Base-by-base conservation (phyloP, 2,329 filamentous ascomycete genomes). In the Botrytis sinoallii region DNA sequence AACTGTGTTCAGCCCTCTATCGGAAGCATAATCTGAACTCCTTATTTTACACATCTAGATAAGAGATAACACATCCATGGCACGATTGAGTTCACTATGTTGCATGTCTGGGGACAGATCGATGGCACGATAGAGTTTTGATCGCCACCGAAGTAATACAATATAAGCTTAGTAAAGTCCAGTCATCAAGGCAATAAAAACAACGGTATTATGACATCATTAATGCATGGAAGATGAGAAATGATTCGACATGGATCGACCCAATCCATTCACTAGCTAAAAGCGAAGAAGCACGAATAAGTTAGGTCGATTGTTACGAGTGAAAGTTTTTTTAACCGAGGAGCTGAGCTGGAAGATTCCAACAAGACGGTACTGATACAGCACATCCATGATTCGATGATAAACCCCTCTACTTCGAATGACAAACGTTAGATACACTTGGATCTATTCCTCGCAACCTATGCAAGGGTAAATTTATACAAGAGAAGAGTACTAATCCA, bases 241-340 rank as follows among this genome's bases (percentile, higher is more conserved):
- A 7, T 29, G n/a, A 57, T 57, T 57, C 14, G 14, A 29, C 16
- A 35, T 35, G 57, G 4, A 22, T 35, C 32, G 4, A 35, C 2
- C 9, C 8, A 60, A 22, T 12, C 57, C 4, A 22, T 35, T 32
- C 18, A 60, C 57, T 60, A 35, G 32, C 32, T 16, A 29, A 57
- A 57, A 57, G n/a, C n/a, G 25, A 32, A 57, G 7, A 57, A 57
- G n/a, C 16, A 18, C 4, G n/a, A 18, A 18, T 4, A 8, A 18
- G 6, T 57, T 57, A 32, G 52, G 6, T 57, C 7, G 14, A 18
- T 57, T 32, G 18, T 4, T 29, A 57, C 16, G 7, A 4, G 6
- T 18, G 3, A 57, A 29, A 29, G 1, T 2, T 0, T 32, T 18
- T 57, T 18, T 7, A 18, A 32, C 4, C 1, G 16, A 9, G 3